These are phyloP conservation scores for Dovyalis caffra DNA, from an alignment of 345 rosid species.

Conservation along the genomic window DNA sequence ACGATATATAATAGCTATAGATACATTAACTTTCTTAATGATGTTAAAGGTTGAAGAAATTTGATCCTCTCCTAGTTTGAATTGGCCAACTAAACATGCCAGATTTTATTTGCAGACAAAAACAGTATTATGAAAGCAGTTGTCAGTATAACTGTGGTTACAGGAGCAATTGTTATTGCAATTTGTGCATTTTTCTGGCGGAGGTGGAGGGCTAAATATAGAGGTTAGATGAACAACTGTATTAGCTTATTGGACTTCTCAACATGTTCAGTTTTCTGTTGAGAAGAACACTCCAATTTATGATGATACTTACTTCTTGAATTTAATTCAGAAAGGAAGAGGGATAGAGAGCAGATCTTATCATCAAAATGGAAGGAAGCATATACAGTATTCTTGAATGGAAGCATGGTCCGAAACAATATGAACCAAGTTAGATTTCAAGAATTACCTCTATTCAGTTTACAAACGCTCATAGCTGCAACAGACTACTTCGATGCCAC, in stretches of 20 bases:
- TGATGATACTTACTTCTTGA: not conserved
- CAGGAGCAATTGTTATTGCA: not conserved
- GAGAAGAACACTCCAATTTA: not conserved
- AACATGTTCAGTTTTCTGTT: too few species aligned
- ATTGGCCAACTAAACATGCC: too few species aligned
- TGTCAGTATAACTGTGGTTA: not conserved
- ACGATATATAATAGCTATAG: too few species aligned
- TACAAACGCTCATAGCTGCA: constrained; percentile 9
- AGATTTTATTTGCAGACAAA: not conserved
- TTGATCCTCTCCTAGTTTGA: too few species aligned
- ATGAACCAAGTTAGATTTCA: constrained; percentile 3
- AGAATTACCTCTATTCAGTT: constrained; percentile 10
- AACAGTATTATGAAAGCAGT: not conserved
- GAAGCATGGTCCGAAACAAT: not conserved
- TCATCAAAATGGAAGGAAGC: not conserved
- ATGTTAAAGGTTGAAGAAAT: too few species aligned
- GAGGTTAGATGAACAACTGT: not conserved
- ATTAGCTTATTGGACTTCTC: too few species aligned
- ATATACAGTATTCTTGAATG: not conserved
- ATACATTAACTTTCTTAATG: too few species aligned
- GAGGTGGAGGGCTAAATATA: not conserved
- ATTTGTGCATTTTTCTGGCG: not conserved
- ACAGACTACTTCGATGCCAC: constrained; percentile 9
- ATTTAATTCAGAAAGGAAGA: not conserved
- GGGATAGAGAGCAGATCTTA: not conserved